Evolutionary conservation across 179 eudicot species (phyloP), one percentile per base, ranked within the genome.

Genomic region (Heliamphora pulchella): DNA sequence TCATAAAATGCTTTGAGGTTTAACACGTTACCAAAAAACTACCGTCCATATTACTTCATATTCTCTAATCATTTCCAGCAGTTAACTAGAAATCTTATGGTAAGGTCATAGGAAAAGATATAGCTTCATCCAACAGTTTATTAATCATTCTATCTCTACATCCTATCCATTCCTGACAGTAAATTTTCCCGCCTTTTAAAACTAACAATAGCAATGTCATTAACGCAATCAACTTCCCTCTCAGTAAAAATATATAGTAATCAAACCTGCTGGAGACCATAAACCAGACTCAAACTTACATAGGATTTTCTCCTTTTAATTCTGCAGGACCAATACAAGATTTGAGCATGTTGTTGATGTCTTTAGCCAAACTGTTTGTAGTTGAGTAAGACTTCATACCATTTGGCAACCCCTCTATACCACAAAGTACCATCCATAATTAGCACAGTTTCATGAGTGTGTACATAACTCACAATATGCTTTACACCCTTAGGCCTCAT

Each of bases 1-100:
- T 70, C 79, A 78, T 10, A 8, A 46, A 65, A 51, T 78, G 70
- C 57, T 18, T 15, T 14, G 47, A 77, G 44, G 46, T 13, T 63
- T 62, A 61, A 70, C 55, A 51, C 9, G 50, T 41, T 43, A 43
- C 72, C 51, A 4, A 68, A 20, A 20, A 67, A 67, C 31, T 8
- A 66, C 8, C 9, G 70, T 66, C 1, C 39, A 3, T 41, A 4
- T 4, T 67, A 67, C 4, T 41, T 15, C 39, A 31, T 17, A 3
- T 67, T 39, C 39, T 67, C 71, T 31, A 10, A 67, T 31, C 48
- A 67, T 41, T 67, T 39, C 10, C n/a, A 22, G 13, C 31, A 20
- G 68, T 41, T 18, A 1, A n/a, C 22, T 20, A 20, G 11, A 63
- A 31, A 31, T 31, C 31, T 31, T 31, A 31, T 31, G 31, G 31